phyloP scores from a whole-genome alignment of 208 protist genomes.

The Crithidia fasciculata region DNA sequence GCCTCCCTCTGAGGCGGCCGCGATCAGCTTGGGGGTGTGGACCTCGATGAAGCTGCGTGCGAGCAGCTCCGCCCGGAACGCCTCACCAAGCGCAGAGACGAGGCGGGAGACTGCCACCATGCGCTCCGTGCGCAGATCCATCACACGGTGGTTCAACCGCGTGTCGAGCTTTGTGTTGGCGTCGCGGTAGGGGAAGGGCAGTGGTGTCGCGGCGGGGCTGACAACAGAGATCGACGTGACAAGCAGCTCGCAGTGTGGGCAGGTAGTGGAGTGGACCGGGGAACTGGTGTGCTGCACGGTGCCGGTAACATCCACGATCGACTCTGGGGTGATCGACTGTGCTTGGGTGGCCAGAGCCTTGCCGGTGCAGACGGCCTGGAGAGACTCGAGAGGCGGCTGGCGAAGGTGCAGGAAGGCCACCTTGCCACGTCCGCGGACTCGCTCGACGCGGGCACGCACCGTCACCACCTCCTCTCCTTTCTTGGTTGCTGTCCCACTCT shows the following conservation, averaged over 20 bases:
- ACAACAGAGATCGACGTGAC: constrained; percentile 52
- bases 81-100: constrained; percentile 74
- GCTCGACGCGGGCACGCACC: constrained; percentile 70
- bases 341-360: constrained; percentile 36
- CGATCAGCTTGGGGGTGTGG: constrained; percentile 99
- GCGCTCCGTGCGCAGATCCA: constrained; percentile 96
- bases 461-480: constrained; percentile 10
- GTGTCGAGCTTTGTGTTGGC: constrained; percentile 86
- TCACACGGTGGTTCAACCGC: constrained; percentile 95
- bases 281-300: constrained; percentile 34
- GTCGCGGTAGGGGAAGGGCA: constrained; percentile 92
- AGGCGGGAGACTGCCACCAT: constrained; percentile 94
- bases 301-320: constrained; percentile 70
- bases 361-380: constrained; percentile 72
- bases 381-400: constrained; percentile 63
- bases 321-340: constrained; percentile 66
- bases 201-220: constrained; percentile 48
- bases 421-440: constrained; percentile 54
- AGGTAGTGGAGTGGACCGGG: constrained; percentile 58
- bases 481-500: neutral
- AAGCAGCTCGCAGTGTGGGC: constrained; percentile 63
- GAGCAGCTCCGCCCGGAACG: constrained; percentile 92
- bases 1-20: constrained; percentile 92
- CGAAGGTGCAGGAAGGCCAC: constrained; percentile 78
- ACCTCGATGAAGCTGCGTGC: constrained; percentile 96